Base-by-base conservation (phyloP, 2,329 filamentous ascomycete species). In the Penicillium decumbens region DNA sequence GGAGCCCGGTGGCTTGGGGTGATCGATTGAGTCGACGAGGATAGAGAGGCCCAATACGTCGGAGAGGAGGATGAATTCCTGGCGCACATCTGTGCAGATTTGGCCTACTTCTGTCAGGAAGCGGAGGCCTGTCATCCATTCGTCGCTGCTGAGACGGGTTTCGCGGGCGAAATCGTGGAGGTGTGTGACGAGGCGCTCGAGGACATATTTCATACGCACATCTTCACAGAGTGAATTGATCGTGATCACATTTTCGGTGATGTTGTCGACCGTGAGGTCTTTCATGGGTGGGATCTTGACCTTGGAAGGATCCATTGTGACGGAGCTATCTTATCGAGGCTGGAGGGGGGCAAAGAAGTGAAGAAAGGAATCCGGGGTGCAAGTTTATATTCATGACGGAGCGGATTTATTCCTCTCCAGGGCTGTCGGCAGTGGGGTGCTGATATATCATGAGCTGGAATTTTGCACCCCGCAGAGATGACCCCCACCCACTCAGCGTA, bases 51-150 rank as follows among this genome's bases (percentile, higher is more conserved):
- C 88, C 20, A 92, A 79, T 37, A 89, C 78, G 70, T 93, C 88
- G 57, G 84, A 88, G 55, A 92, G 82, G 33, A 92, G 81, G 68
- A 92, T 91, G 75, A 88, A 90, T 77, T 90, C 86, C 79, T 89
- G 85, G 57, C 88, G 80, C 42, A 89, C 84, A 62, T 88, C 83
- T 49, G 75, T 84, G 65, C 82, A 87, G 51, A 84, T 91, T 68
- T 92, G 79, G 4, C 88, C 88, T 7, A 85, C 84, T 35, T 76
- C 74, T 0, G 85, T 87, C 25, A 92, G 73, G 72, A 91, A 92
- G 38, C 80, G 72, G 47, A 92, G 76, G 1, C 82, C 85, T 0
- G 79, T 74, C 83, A 87, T 87, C 88, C 88, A 92, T 74, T 93
- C 88, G 2, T 82, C 76, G 3, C 84, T 87, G 65, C 82, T 87